Base-by-base conservation (phyloP, 345 rosid species). In the Moringa oleifera region DNA sequence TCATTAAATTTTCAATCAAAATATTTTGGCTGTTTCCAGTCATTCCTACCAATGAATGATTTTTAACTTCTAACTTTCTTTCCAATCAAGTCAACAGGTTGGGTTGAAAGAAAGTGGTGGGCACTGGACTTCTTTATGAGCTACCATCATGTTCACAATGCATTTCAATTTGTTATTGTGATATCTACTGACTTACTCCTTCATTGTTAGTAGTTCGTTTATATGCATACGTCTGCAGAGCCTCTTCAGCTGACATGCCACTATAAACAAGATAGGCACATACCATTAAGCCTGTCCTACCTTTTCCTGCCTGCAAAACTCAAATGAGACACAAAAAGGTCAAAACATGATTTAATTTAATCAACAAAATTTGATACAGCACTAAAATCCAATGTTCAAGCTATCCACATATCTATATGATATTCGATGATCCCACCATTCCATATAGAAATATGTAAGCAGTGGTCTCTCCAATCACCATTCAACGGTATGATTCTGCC, bases 271-370 rank as follows among this genome's bases (percentile, higher is more conserved):
- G 95, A 78, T 87, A 93, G 7, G 88, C 81, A 51, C 94, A 82
- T 13, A 87, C 94, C 98, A 90, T 93, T 61, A 89, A 56, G 11
- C 97, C 98, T 51, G 98, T 93, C 62, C 97, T 79, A 33, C 98
- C 98, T 78, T 93, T 90, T 47, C 98, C 98, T 50, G 98, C 97
- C 98, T 93, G 81, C 68, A 68, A 63, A 68, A 66, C 41, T 57
- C 67, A 66, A 63, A 17, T 31, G 36, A 56, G 46, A 62, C 51
- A 50, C 57, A 51, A 51, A 15, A 1, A 31, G 60, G 23, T 33
- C 18, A 56, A 51, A 55, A 25, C 31, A 51, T 21, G 6, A 60
- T 25, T 9, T 15, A 28, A 31, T 15, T 17, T 10, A 37, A 20
- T 2, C 18, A 22, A 49, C n/a, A 33, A 57, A 49, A n/a, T 16